Evolutionary conservation across 129 eudicot genomes (phyloP), one percentile per base, ranked within the genome.

Genomic region (Arctium minus): DNA sequence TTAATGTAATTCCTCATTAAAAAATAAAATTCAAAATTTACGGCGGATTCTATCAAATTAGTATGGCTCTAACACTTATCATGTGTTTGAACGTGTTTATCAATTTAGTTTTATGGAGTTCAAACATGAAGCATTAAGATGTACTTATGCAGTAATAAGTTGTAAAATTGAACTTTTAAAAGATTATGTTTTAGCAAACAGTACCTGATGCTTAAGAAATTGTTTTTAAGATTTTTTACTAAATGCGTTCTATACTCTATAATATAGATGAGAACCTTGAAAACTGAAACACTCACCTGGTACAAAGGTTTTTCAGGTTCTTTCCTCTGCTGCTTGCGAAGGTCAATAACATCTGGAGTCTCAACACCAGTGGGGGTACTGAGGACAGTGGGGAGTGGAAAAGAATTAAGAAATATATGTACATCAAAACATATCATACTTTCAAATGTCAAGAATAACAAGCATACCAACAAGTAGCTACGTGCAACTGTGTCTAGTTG

Each of bases 291-390:
- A 81, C 82, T 86, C 62, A 93, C 99, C 79, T 96, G 99, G 79
- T 91, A 96, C 44, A 96, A 94, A 32, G 96, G 96, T 80, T 91
- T 96, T 85, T 96, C 98, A 32, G 98, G 96, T 70, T 96, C 99
- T 79, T 96, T 96, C 90, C 99, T 96, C 81, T 96, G 99, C 81
- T 93, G 99, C 88, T 96, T 96, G 37, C 98, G 98, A 60, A 96
- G 97, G 74, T 96, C 98, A 82, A 96, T 96, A 83, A 96, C 99
- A 87, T 96, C 98, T 36, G 99, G 98, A 77, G 99, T 96, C 86
- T 96, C 99, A 37, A 93, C 98, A n/a, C 99, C 99, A 85, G 99
- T 96, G 18, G 98, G 99, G 40, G 99, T 96, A 73, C 99, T 96
- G 85, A 4, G 60, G 60, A 72, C 29, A 17, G 77, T 35, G 37